Base-by-base conservation (phyloP, 495 filamentous ascomycete genomes). In the Massariosphaeria phaeospora region DNA sequence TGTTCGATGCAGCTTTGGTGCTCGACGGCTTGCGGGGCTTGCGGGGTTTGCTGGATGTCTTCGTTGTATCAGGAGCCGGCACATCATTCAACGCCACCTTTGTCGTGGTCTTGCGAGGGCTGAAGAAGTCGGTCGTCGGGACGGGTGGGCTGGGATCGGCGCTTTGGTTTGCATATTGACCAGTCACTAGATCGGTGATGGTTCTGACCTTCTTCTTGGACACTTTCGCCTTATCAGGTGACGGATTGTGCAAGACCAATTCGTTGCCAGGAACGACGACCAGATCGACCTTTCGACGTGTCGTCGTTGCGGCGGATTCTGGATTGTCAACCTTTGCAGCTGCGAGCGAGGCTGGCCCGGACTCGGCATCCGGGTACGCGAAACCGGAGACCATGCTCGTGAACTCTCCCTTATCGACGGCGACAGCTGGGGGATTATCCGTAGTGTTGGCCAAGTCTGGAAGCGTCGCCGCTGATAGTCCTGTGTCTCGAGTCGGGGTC, bases 171-270 rank as follows among this genome's bases (percentile, higher is more conserved):
- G 69, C 69, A 66, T 94, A 95, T n/a, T 81, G 81, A 20, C 85
- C 84, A 3, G 84, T 96, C 21, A 90, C 89, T 38, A 85, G 73
- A 46, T 84, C 89, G 1, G 91, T 97, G 47, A 97, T 83, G 6
- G 91, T 97, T 33, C 80, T 84, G 0, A 84, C 70, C 65, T 88
- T 91, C 71, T 86, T 95, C 57, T 79, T 81, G 25, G 76, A 77
- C 15, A 72, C 71, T 76, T 85, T 70, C 61, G 59, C 55, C 75
- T 84, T 67, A 55, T 76, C 75, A 8, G 66, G 60, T 12, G 70
- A 67, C 33, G 59, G 4, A 40, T 33, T 20, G 20, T 25, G 10
- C 30, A 27, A 43, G 23, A 5, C 29, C 33, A 26, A 53, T 23
- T 52, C 53, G 21, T 68, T 63, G 0, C 53, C 44, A 17, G 46